Conservation (phyloP, 2,329 filamentous ascomycete genomes). For the Neobulgaria alba region DNA sequence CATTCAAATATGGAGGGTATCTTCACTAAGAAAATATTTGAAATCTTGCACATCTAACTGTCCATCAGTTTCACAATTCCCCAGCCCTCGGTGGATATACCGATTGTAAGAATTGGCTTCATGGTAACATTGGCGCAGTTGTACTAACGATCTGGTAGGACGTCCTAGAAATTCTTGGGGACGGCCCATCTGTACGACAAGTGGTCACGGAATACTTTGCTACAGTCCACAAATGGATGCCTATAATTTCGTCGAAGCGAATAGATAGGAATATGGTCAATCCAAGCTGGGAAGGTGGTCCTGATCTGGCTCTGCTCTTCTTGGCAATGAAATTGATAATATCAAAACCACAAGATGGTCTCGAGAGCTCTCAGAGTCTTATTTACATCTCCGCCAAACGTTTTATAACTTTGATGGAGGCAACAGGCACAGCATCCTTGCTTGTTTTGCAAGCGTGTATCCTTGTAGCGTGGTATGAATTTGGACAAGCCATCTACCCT, state of each 20-base stretch:
- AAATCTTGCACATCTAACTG: not conserved
- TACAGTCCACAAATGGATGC: constrained; percentile 39
- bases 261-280: constrained; percentile 33
- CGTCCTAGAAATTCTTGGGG: constrained; percentile 33
- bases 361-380: constrained; percentile 29
- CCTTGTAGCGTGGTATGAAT: constrained; percentile 39
- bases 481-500: constrained; percentile 41
- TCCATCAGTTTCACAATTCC: constrained; percentile 30
- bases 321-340: constrained; percentile 40
- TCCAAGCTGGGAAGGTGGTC: constrained; percentile 35
- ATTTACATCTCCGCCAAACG: constrained; percentile 37
- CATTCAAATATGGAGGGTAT: constrained; percentile 31
- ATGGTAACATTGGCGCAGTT: not conserved
- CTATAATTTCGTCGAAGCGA: constrained; percentile 39
- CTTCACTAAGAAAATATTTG: constrained; percentile 1
- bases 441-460: constrained; percentile 38
- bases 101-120: constrained; percentile 27
- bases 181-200: constrained; percentile 30
- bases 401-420: constrained; percentile 34
- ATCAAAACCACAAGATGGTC: constrained; percentile 30
- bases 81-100: constrained; percentile 32
- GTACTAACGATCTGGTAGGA: constrained; percentile 26
- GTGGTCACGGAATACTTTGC: constrained; percentile 35
- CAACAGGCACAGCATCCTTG: constrained; percentile 34
- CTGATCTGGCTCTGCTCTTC: constrained; percentile 39